Percentiles rank a stretch among this genome's conserved stretches.
These are phyloP conservation scores for Chlorella vulgaris DNA, from an alignment of 139 green algal species.

Conservation along the genomic window DNA sequence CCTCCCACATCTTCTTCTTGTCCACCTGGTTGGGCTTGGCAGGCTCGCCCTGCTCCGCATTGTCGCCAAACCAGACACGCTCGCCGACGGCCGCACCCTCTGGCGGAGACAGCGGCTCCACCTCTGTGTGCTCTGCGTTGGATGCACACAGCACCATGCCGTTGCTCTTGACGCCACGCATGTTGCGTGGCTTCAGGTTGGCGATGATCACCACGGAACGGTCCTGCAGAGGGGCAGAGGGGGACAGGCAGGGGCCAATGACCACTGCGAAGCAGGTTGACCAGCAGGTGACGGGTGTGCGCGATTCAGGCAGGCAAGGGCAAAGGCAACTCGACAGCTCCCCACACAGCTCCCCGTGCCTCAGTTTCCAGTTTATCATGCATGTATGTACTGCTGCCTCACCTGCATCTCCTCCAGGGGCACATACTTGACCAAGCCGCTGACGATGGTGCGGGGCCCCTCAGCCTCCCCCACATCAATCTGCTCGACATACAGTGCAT, in stretches of 20 bases:
- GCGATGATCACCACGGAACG: constrained; percentile 83
- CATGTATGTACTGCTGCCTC: too few relatives aligned
- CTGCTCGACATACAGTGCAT: constrained; percentile 94
- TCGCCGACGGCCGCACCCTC: constrained; percentile 79
- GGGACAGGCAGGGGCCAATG: neutral
- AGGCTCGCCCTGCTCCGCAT: constrained; percentile 36
- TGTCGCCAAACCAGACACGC: constrained; percentile 67
- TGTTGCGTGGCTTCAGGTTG: constrained; percentile 97
- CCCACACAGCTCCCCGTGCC: too few relatives aligned
- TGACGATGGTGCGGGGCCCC: constrained; percentile 81
- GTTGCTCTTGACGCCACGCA: constrained; percentile 88
- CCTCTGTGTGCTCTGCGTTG: constrained; percentile 68
- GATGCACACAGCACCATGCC: constrained; percentile 93
- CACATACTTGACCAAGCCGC: constrained; percentile 92
- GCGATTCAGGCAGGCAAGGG: too few relatives aligned
- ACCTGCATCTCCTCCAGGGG: constrained; percentile 80
- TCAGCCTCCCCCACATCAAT: constrained; percentile 91
- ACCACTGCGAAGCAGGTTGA: neutral
- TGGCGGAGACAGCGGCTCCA: constrained; percentile 82
- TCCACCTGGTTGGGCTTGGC: constrained; percentile 61
- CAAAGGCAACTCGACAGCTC: too few relatives aligned
- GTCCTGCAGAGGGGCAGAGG: constrained; percentile 38
- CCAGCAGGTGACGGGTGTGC: neutral
- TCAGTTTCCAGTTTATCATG: too few relatives aligned
- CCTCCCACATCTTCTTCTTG: constrained; percentile 91